A percentile compares a stretch with the other conserved stretches of the same genome.
These are phyloP conservation scores for Amauroascus niger DNA, from an alignment of 2,329 filamentous ascomycete species.

Conservation along the genomic window DNA sequence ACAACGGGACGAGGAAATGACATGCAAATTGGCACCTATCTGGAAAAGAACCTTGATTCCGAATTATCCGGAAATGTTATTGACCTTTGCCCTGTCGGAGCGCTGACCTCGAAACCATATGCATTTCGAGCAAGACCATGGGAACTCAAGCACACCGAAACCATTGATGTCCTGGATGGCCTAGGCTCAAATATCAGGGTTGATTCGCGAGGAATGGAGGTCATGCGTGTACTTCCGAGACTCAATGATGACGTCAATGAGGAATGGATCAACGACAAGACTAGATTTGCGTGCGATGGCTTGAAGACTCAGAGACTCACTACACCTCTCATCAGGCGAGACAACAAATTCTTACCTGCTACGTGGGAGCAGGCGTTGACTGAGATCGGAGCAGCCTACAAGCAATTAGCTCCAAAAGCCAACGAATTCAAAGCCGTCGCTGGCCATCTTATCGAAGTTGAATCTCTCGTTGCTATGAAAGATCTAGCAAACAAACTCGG, in stretches of 20 bases:
- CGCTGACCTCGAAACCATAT: slow-evolving; percentile 92
- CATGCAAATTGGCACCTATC: slow-evolving; percentile 94
- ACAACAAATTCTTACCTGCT: slow-evolving; percentile 83
- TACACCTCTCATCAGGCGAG: slow-evolving; percentile 76
- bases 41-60: slow-evolving; percentile 86
- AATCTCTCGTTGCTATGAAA: slow-evolving; percentile 92
- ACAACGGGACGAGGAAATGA: slow-evolving; percentile 93
- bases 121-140: slow-evolving; percentile 94
- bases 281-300: slow-evolving; percentile 90
- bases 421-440: slow-evolving; percentile 96
- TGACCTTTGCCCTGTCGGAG: slow-evolving; percentile 94
- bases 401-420: slow-evolving; percentile 67
- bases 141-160: slow-evolving; percentile 94
- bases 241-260: slow-evolving; percentile 98
- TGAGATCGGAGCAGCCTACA: slow-evolving; percentile 73
- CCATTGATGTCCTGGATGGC: slow-evolving; percentile 85
- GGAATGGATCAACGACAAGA: slow-evolving; percentile 99
- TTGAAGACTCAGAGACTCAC: slow-evolving; percentile 93
- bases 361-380: slow-evolving; percentile 93
- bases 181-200: slow-evolving; percentile 91
- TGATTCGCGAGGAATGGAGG: slow-evolving; percentile 84
- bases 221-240: slow-evolving; percentile 87
- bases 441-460: slow-evolving; percentile 81
- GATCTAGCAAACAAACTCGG: slow-evolving; percentile 93
- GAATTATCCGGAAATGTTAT: slow-evolving; percentile 97